Evolutionary conservation across 495 filamentous ascomycete genomes (phyloP), one percentile per base, ranked within the genome.

Genomic region (Aspergillus avenaceus): DNA sequence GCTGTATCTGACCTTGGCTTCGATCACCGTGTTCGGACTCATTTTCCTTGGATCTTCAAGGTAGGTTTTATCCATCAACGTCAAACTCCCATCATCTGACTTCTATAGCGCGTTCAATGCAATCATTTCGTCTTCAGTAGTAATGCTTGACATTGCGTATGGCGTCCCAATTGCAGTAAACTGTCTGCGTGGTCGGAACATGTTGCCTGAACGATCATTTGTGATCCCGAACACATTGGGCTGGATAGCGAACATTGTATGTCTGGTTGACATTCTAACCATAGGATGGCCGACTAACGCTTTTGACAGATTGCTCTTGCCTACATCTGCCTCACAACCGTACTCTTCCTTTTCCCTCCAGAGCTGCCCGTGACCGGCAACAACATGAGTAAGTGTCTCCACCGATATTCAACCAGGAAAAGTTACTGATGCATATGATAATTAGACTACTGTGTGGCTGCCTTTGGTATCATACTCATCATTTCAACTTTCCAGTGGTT

Each of bases 291-390:
- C 36, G 27, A 28, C 52, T 50, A 21, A 54, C 12, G 16, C 18
- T 12, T 18, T n/a, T 37, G 2, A 36, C 27, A 83, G 81, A 64
- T 90, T 41, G 84, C 87, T 3, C 65, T 90, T 26, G 66, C 58
- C 0, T 90, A 87, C 59, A 79, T 85, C 19, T 62, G 77, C 19
- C 61, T 88, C 5, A 89, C 85, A 1, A 89, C 85, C 0, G 80
- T 90, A 7, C 72, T 91, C 0, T 91, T 90, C 62, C 74, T 90
- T 13, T 87, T 91, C 65, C 87, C 87, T 4, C 86, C 87, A 0
- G 73, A 69, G 3, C 52, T 87, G 2, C 85, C 84, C 2, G 82
- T 82, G 0, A 84, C 81, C 0, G 81, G 76, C 7, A 80, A 73
- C 50, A 89, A 81, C 65, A 89, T 91, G 86, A 90, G 78, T 81